Percentiles rank a stretch among this genome's conserved stretches.
These are phyloP conservation scores for Saccharomycopsis babjevae DNA, from an alignment of 805 yeast species.

Conservation along the genomic window DNA sequence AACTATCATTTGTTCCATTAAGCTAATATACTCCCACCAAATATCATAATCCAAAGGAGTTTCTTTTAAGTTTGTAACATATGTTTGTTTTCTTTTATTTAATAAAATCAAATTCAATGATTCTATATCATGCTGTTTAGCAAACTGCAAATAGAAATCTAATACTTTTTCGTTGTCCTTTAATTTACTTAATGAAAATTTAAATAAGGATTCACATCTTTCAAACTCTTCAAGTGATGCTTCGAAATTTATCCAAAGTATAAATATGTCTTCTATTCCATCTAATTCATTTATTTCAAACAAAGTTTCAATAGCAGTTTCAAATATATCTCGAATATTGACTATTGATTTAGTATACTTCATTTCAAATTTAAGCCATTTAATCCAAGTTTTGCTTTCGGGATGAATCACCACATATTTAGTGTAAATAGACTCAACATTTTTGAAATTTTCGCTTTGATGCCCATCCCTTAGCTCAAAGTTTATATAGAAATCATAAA, in stretches of 20 bases:
- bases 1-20: slow-evolving; percentile 32
- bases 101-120: slow-evolving; percentile 42
- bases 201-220: slow-evolving; percentile 50
- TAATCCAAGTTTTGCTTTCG: slow-evolving; percentile 49
- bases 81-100: slow-evolving; percentile 43
- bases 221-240: slow-evolving; percentile 47
- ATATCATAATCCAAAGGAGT: slow-evolving; percentile 56
- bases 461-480: slow-evolving; percentile 33
- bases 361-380: slow-evolving; percentile 68
- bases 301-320: slow-evolving; percentile 52
- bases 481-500: slow-evolving; percentile 66
- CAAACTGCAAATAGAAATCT: slow-evolving; percentile 44
- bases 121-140: slow-evolving; percentile 46
- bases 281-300: slow-evolving; percentile 24
- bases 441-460: slow-evolving; percentile 28
- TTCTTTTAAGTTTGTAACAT: slow-evolving; percentile 36
- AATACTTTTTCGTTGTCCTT: slow-evolving; percentile 30
- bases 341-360: slow-evolving; percentile 39
- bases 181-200: slow-evolving; percentile 38
- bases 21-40: slow-evolving; percentile 70
- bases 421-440: slow-evolving; percentile 49
- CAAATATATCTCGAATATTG: slow-evolving; percentile 51
- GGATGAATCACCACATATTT: slow-evolving; percentile 48
- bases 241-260: slow-evolving; percentile 67
- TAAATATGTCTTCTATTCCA: slow-evolving; percentile 19